Conservation (phyloP, 768 basidiomycete species). For the Lactifluus subvellereus region DNA sequence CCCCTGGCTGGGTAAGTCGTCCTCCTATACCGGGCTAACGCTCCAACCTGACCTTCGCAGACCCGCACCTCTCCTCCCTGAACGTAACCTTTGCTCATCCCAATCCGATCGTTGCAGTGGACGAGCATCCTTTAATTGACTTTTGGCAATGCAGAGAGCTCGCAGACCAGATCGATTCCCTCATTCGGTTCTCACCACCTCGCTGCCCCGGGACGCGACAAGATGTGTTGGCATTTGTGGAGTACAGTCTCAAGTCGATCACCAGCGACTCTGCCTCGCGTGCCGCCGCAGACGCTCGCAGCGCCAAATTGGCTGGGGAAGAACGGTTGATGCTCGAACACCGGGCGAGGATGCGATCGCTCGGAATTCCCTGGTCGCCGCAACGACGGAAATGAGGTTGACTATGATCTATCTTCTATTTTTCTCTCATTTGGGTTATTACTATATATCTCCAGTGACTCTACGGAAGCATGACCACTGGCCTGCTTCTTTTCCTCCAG, state of each 20-base stretch:
- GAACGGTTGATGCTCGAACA: neutral
- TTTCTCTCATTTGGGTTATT: neutral
- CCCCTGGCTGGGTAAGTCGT: constrained; percentile 11
- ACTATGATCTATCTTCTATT: neutral
- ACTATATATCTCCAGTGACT: neutral
- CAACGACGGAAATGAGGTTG: neutral
- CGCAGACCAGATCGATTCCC: constrained; percentile 5
- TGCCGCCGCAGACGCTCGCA: neutral
- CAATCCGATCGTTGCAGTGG: neutral
- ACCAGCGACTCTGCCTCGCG: neutral
- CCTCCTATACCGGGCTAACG: neutral
- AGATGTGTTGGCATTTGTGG: constrained; percentile 5
- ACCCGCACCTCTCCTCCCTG: constrained; percentile 4
- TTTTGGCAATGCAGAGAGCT: constrained; percentile 1
- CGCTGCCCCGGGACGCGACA: neutral
- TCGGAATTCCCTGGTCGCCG: constrained; percentile 9
- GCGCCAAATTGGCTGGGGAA: neutral
- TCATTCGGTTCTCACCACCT: constrained; percentile 9
- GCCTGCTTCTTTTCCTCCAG: neutral
- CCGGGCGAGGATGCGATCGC: neutral
- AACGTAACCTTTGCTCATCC: constrained; percentile 1
- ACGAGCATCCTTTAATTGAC: constrained; percentile 5
- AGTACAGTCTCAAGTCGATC: constrained; percentile 7
- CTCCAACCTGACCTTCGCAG: neutral
- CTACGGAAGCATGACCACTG: no score